Conservation (phyloP, 306 rosid genomes). For the Alnus glutinosa region DNA sequence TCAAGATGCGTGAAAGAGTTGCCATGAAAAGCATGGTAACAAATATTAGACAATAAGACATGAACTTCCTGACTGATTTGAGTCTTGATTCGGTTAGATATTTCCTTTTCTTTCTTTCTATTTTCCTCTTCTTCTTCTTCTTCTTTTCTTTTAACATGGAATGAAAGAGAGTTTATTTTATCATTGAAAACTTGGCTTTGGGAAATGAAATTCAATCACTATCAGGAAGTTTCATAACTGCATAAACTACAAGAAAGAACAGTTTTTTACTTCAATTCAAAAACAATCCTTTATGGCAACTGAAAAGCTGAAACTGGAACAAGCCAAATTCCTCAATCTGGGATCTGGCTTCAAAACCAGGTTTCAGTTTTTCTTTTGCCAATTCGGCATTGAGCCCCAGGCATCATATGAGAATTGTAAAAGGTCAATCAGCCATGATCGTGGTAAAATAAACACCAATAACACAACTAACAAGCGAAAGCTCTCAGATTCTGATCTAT, state of each 20-base stretch:
- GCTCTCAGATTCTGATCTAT: neutral
- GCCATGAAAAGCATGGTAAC: too few species aligned
- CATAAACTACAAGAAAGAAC: too few species aligned
- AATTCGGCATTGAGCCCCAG: conserved; percentile 16
- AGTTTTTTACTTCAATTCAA: neutral
- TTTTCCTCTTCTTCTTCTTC: neutral
- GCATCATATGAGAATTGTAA: conserved; percentile 10
- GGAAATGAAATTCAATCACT: too few species aligned
- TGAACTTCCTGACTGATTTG: too few species aligned
- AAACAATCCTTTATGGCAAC: neutral
- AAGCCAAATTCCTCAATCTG: neutral
- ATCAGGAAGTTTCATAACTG: too few species aligned
- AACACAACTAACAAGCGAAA: neutral
- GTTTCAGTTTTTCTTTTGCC: neutral
- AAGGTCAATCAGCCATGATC: neutral
- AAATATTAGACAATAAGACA: too few species aligned
- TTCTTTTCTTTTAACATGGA: too few species aligned
- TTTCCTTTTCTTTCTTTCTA: too few species aligned
- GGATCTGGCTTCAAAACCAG: neutral
- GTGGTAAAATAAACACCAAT: neutral
- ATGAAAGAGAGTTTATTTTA: too few species aligned
- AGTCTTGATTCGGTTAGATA: too few species aligned
- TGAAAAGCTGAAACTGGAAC: neutral
- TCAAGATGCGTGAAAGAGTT: too few species aligned
- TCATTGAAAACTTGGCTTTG: too few species aligned